Conservation (phyloP, 169 alveolate genomes). For the Eimeria praecox region DNA sequence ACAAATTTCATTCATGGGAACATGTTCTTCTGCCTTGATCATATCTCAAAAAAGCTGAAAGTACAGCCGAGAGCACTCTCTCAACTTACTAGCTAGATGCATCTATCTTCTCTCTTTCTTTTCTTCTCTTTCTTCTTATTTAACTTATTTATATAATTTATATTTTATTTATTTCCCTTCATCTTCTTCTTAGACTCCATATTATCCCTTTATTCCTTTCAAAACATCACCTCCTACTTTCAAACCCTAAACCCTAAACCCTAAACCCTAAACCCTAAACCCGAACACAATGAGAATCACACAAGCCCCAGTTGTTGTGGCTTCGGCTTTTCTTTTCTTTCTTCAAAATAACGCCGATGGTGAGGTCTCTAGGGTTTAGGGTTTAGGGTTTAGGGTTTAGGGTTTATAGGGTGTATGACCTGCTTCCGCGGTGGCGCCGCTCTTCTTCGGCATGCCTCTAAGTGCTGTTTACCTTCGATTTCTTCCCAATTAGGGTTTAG, state of each 20-base stretch:
- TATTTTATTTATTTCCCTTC: neutral
- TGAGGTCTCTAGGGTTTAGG: constrained; percentile 36
- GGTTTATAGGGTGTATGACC: too few relatives aligned
- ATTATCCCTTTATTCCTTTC: neutral
- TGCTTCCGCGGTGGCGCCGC: too few relatives aligned
- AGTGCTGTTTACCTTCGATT: too few relatives aligned
- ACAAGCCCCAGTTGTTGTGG: neutral
- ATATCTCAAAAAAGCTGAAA: too few relatives aligned
- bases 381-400: constrained; percentile 5
- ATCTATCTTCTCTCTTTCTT: too few relatives aligned
- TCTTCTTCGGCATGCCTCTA: too few relatives aligned
- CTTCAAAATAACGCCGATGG: neutral
- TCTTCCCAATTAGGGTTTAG: neutral
- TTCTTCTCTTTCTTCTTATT: neutral
- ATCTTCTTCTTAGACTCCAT: neutral
- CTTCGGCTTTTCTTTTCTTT: constrained; percentile 13
- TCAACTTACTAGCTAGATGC: too few relatives aligned
- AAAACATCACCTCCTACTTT: neutral
- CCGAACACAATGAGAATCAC: neutral
- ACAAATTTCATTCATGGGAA: too few relatives aligned
- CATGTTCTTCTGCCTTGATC: too few relatives aligned
- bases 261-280: constrained; percentile 46
- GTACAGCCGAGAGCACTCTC: too few relatives aligned
- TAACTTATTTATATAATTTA: too few relatives aligned
- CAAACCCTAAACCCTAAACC: neutral